These are phyloP conservation scores for Lotus japonicus DNA, from an alignment of 306 rosid genomes.

Conservation along the genomic window DNA sequence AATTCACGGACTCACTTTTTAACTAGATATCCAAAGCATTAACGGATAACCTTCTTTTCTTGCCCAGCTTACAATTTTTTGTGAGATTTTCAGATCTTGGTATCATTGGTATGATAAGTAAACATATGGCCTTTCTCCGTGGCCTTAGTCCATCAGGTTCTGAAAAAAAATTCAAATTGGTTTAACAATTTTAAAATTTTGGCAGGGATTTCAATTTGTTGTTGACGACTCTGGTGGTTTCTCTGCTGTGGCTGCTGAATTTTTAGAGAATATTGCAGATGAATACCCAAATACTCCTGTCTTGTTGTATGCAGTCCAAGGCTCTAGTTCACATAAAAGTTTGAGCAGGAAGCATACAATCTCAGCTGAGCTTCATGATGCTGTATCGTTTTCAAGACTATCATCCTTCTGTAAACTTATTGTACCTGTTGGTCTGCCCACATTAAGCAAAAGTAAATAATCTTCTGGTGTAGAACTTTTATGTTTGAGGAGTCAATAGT, in stretches of 20 bases:
- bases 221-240: slow-evolving; percentile 89
- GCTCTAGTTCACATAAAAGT: slow-evolving; percentile 36
- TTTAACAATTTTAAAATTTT: slow-evolving; percentile 18
- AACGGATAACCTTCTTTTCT: background rate
- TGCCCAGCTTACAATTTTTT: background rate
- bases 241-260: slow-evolving; percentile 71
- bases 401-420: slow-evolving; percentile 67
- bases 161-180: background rate
- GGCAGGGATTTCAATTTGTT: slow-evolving; percentile 84
- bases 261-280: slow-evolving; percentile 76
- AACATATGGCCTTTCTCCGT: background rate
- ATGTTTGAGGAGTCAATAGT: slow-evolving; percentile 2
- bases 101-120: background rate
- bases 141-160: background rate
- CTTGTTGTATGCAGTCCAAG: slow-evolving; percentile 56
- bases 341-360: slow-evolving; percentile 54
- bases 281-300: slow-evolving; percentile 70
- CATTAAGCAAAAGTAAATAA: slow-evolving; percentile 61
- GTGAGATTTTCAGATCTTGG: slow-evolving; percentile 2
- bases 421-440: slow-evolving; percentile 80
- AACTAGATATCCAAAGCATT: background rate
- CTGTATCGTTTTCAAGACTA: slow-evolving; percentile 74
- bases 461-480: slow-evolving; percentile 9
- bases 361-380: slow-evolving; percentile 68
- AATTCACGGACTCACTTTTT: background rate